Evolutionary conservation across 2,329 filamentous ascomycete genomes (phyloP), one percentile per base, ranked within the genome.

Genomic region (Fusarium humuli): DNA sequence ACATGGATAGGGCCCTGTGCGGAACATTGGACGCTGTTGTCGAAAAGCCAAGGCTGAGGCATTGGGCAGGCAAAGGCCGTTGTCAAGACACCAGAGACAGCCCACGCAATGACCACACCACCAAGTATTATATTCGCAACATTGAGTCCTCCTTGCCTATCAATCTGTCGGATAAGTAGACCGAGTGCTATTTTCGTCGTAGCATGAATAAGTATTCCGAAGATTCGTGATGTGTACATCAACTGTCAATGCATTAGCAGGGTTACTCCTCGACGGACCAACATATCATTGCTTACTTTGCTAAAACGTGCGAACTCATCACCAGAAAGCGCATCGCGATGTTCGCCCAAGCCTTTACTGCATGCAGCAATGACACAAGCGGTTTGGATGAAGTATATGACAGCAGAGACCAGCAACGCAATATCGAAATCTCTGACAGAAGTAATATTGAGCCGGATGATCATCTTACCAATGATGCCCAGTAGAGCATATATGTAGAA

Each of bases 381-480:
- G 6, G 72, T 74, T 54, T 74, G 72, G 10, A 68, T 37, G 29
- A 72, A 64, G 18, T 73, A 74, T 6, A 74, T 18, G 1, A 67
- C 9, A 1, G 62, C 48, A 0, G 62, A 52, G 9, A 32, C 48
- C 3, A 74, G 12, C 6, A 74, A 7, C 1, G 59, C 53, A 4
- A 65, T 20, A 41, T 74, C 72, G 25, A 67, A 74, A 9, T 73
- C 72, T 34, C 68, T 61, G 52, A 75, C 57, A 3, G 72, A 74
- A 14, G 70, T 71, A 7, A 74, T 69, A 22, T 74, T 74, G 25
- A 74, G 41, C 9, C 72, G 72, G 22, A 74, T 74, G 16, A 74
- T 59, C 12, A 75, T 18, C 47, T 74, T 74, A 2, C 63, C 65
- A 7, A 72, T 9, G 2, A 72, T 70, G 4, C 68, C 72, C 2